Evolutionary conservation across 148 eudicot genomes (phyloP), one percentile per base, ranked within the genome.

Genomic region (Euryodendron excelsum): DNA sequence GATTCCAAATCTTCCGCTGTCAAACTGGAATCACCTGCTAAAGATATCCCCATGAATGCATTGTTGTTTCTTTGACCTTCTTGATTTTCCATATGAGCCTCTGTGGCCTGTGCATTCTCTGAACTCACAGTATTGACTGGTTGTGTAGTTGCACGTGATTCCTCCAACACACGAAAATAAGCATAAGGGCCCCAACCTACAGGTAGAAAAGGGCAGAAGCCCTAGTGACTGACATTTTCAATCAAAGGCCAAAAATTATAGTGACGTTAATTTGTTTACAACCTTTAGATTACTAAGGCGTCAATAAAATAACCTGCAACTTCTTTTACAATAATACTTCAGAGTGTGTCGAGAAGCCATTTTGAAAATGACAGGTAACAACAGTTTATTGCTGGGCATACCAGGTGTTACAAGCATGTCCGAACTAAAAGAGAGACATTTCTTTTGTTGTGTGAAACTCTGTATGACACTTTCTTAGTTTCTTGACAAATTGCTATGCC

Each of bases 171-270:
- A 27, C 64, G 68, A 39, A 80, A 81, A 75, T 81, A 81, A 61
- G 83, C 80, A 47, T 76, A 81, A 81, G 83, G 83, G 13, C 80
- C 80, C 83, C 83, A 81, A 70, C 83, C 83, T 76, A 76, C 13
- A 48, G 14, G 25, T 12, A 23, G 50, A 69, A 71, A 55, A 50
- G 36, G n/a, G 78, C 36, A 62, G 59, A 45, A 62, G 4, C 39
- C 28, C n/a, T 27, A 33, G 9, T 64, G 25, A 33, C 31, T 6
- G 6, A 50, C 41, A 47, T 18, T 56, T 47, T 65, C 27, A 28
- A 30, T 20, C 39, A 48, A 33, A 30, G 31, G n/a, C n/a, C n/a
- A n/a, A n/a, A n/a, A n/a, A n/a, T n/a, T n/a, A n/a, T n/a, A n/a
- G n/a, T n/a, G n/a, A 65, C 61, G 34, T 56, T 56, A 13, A 59